Percentiles rank a stretch among this genome's conserved stretches.
phyloP scores from a whole-genome alignment of 805 yeast species.

The Yarrowia keelungensis region DNA sequence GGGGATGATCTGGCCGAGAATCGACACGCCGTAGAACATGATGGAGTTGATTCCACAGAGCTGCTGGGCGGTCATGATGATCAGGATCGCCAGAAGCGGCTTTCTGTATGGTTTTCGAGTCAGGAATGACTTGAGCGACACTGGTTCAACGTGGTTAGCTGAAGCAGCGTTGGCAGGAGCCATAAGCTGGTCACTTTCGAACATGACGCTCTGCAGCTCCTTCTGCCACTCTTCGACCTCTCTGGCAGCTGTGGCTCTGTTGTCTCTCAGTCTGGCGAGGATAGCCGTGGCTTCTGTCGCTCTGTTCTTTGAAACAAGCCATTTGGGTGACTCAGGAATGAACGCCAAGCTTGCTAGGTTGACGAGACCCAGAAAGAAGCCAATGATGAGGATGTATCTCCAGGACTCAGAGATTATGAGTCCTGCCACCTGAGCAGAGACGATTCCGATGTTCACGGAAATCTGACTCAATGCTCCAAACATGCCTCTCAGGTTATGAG shows the following conservation, averaged over 20 bases:
- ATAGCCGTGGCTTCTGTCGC: conserved; percentile 54
- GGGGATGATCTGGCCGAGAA: conserved; percentile 71
- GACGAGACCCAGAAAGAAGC: conserved; percentile 59
- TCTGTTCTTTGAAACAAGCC: conserved; percentile 66
- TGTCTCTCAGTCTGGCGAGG: conserved; percentile 51
- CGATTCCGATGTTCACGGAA: conserved; percentile 82
- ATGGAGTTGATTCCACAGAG: conserved; percentile 92
- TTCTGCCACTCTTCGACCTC: conserved; percentile 46
- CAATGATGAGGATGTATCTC: conserved; percentile 74
- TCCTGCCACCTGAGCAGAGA: conserved; percentile 79
- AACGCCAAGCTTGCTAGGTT: conserved; percentile 56
- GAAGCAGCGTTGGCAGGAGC: conserved; percentile 31
- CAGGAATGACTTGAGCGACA: conserved; percentile 55
- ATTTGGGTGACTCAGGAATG: conserved; percentile 80
- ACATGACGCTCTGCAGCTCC: conserved; percentile 39
- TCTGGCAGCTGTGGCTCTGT: conserved; percentile 44
- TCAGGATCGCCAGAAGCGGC: conserved; percentile 70
- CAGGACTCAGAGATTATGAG: conserved; percentile 74
- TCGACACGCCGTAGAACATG: conserved; percentile 89
- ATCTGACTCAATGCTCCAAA: conserved; percentile 92
- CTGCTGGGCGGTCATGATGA: conserved; percentile 84
- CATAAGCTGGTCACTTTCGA: conserved; percentile 17
- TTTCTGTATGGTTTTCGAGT: conserved; percentile 59
- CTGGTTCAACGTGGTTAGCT: conserved; percentile 10
- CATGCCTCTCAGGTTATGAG: conserved; percentile 69